Evolutionary conservation across 1,284 basidiomycete genomes (phyloP).

Genomic region (Dichomitus squalens): DNA sequence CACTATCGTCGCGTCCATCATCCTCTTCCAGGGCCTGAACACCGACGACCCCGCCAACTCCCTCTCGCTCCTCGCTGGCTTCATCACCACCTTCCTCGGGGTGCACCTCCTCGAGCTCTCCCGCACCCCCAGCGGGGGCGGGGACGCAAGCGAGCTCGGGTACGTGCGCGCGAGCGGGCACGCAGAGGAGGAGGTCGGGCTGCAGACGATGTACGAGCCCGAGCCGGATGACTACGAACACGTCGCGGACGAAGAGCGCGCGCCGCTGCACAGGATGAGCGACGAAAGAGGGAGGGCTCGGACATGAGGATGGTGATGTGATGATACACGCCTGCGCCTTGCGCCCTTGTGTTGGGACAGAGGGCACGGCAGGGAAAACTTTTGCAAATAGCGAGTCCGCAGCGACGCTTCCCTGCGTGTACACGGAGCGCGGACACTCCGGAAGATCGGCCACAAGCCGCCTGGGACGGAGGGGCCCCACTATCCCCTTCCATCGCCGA

Average conservation of each 20-base stretch:
- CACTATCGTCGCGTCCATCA: conserved; percentile 93
- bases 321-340: not conserved
- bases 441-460: no score
- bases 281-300: conserved; percentile 1
- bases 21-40: conserved; percentile 97
- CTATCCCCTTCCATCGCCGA: no score
- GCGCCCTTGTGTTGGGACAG: not conserved
- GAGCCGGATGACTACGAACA: conserved; percentile 19
- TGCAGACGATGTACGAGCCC: conserved; percentile 21
- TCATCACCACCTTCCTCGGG: conserved; percentile 59
- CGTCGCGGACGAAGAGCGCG: conserved; percentile 9
- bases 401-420: no score
- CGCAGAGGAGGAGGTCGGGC: conserved; percentile 20
- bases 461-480: no score
- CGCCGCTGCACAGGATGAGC: conserved; percentile 13
- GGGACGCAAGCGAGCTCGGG: conserved; percentile 2
- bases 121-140: conserved; percentile 27
- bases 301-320: not conserved
- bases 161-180: conserved; percentile 13
- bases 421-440: no score
- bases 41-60: conserved; percentile 84
- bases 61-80: conserved; percentile 84
- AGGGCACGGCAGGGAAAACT: not conserved
- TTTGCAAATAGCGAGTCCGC: no score
- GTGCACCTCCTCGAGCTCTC: conserved; percentile 65